Evolutionary conservation across 345 rosid species (phyloP), one percentile per base, ranked within the genome.

Genomic region (Eucalyptus tenuipes): DNA sequence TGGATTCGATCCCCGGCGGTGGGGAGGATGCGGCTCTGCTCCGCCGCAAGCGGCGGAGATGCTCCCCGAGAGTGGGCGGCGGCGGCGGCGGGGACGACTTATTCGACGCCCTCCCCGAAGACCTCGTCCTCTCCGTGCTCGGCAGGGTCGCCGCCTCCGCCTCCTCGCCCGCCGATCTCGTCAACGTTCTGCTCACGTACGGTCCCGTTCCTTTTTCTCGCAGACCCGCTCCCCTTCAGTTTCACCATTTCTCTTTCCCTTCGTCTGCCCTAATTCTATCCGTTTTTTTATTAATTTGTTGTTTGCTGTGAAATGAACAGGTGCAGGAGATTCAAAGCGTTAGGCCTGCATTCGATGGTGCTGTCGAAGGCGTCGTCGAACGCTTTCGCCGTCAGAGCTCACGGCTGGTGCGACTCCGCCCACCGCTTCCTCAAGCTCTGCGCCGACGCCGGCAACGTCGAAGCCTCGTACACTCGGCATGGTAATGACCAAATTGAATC

Each of bases 381-480:
- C 37, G 66, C 88, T 5, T 86, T 91, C 40, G 88, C 91, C 15
- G 71, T 91, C 57, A 89, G 89, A 45, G 90, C 90, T 24, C 45
- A 86, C 81, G 88, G 87, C 53, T 89, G 91, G 93, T 90, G 87
- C 33, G 91, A 89, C 10, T 89, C 89, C 20, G 88, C 90, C 81
- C 91, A 91, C 84, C 86, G 88, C 40, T 91, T 91, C 81, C 47
- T 91, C 75, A 90, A 88, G 86, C 89, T 88, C 47, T 90, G 91
- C 66, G 93, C 89, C 64, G 88, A 64, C 59, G 89, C 90, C 86
- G 91, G 90, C 49, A 90, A 91, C 89, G 86, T 88, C 31, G 91
- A 91, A 50, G 93, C 93, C 27, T 90, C 86, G 33, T 90, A 87
- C 66, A 91, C 91, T 91, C 48, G 91, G 93, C 89, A 91, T 90